A percentile compares a stretch with the other conserved stretches of the same genome.
Conservation (phyloP, 495 filamentous ascomycete genomes). For the Elaphomyces granulatus region DNA sequence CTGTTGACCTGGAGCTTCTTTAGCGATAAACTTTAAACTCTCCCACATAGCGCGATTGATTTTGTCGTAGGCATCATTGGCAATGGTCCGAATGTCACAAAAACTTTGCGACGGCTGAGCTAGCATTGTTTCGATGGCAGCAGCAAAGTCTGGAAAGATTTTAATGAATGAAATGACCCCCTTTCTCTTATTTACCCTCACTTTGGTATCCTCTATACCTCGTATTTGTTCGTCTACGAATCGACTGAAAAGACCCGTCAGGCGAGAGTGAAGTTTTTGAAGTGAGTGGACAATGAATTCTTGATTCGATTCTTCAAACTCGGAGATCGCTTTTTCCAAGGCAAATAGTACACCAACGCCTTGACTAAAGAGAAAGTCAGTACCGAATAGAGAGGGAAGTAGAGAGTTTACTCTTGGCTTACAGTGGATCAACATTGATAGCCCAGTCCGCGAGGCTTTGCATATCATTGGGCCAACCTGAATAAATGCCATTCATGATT, state of each 20-base stretch:
- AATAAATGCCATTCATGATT: slow-evolving; percentile 76
- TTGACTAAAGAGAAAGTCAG: slow-evolving; percentile 40
- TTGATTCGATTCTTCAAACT: slow-evolving; percentile 76
- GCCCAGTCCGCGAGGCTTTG: slow-evolving; percentile 77
- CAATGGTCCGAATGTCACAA: slow-evolving; percentile 52
- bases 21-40: slow-evolving; percentile 85
- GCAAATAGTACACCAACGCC: slow-evolving; percentile 73
- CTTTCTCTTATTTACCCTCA: slow-evolving; percentile 96
- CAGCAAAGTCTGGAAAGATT: slow-evolving; percentile 74
- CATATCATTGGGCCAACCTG: slow-evolving; percentile 64
- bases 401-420: slow-evolving; percentile 21
- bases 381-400: not conserved
- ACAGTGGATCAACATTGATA: slow-evolving; percentile 63
- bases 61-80: slow-evolving; percentile 75
- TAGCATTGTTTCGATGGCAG: slow-evolving; percentile 72
- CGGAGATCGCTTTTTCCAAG: slow-evolving; percentile 60
- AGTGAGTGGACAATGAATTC: slow-evolving; percentile 73
- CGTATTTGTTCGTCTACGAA: slow-evolving; percentile 92
- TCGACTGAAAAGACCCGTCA: slow-evolving; percentile 64
- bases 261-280: slow-evolving; percentile 61
- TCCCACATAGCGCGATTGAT: slow-evolving; percentile 97
- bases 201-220: slow-evolving; percentile 96
- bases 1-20: slow-evolving; percentile 59
- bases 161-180: slow-evolving; percentile 90
- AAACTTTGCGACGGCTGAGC: slow-evolving; percentile 35